phyloP scores from a whole-genome alignment of 345 rosid genomes.

The Trapa bicornis region DNA sequence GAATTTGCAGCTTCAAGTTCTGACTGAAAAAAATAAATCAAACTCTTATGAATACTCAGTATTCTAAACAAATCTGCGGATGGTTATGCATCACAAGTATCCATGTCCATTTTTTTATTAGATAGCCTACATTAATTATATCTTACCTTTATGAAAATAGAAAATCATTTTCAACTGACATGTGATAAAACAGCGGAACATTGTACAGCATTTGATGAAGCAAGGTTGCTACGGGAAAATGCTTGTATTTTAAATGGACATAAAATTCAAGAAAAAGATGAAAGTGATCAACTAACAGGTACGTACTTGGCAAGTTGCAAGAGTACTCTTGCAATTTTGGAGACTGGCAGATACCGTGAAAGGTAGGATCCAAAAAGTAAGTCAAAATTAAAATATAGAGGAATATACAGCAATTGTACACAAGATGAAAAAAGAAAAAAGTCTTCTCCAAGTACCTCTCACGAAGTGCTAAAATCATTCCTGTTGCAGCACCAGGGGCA shows the following conservation, averaged over 20 bases:
- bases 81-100: background rate
- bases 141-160: background rate
- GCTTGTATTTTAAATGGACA: background rate
- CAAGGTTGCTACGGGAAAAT: background rate
- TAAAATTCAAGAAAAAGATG: conserved; percentile 2
- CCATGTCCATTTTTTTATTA: background rate
- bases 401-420: background rate
- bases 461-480: conserved; percentile 78
- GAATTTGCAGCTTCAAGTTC: conserved; percentile 73
- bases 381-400: background rate
- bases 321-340: conserved; percentile 57
- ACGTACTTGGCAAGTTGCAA: conserved; percentile 66
- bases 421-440: background rate
- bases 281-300: conserved; percentile 4
- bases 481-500: conserved; percentile 66
- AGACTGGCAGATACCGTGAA: conserved; percentile 42
- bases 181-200: background rate
- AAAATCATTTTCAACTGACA: background rate
- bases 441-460: conserved; percentile 44
- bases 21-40: conserved; percentile 18
- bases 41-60: background rate
- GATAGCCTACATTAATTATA: background rate
- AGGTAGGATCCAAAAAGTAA: conserved; percentile 4
- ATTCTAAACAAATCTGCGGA: background rate
- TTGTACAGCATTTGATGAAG: background rate